Evolutionary conservation across 164 flowering plant species (phyloP), one percentile per base, ranked within the genome.

Genomic region (Magnolia officinalis): DNA sequence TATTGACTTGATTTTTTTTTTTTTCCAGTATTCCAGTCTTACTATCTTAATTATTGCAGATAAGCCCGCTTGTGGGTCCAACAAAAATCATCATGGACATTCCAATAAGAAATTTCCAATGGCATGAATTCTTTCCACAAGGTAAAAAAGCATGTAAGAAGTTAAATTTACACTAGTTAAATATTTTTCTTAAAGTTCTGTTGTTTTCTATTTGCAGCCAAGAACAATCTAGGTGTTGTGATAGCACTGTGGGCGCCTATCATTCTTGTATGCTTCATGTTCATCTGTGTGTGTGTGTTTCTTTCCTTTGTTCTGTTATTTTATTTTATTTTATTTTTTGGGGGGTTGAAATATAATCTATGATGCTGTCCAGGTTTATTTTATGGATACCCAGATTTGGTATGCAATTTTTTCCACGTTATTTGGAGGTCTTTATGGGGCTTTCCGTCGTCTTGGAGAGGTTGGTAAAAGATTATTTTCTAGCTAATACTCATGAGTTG

Each of bases 401-500:
- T 96, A 96, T 90, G 98, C 99, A 50, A 94, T 96, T 81, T 94
- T 92, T 84, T 96, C 99, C 24, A 96, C 99, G 64, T 70, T 96
- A 50, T 90, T 96, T 85, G 99, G 99, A 59, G 99, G 99, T 76
- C 83, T 96, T 73, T 96, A 96, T 87, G 99, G 99, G 76, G 99
- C 99, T 72, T 92, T 91, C 51, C 95, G 99, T 72, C 98, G 99
- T 67, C 97, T 96, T 80, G 99, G 99, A 80, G 99, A 96, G 98
- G 99, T 94, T 49, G 31, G 86, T 82, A 64, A 50, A 58, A 14
- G 4, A 18, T 10, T 21, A 8, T 75, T 67, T 58, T 29, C 61
- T 16, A 8, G 13, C 18, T 55, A 37, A 37, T 3, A 37, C 61
- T 55, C 61, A 55, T 55, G 11, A 16, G 2, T 55, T 55, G 45